Evolutionary conservation across 2,329 filamentous ascomycete species (phyloP).

Genomic region (Colletotrichum somersetense): DNA sequence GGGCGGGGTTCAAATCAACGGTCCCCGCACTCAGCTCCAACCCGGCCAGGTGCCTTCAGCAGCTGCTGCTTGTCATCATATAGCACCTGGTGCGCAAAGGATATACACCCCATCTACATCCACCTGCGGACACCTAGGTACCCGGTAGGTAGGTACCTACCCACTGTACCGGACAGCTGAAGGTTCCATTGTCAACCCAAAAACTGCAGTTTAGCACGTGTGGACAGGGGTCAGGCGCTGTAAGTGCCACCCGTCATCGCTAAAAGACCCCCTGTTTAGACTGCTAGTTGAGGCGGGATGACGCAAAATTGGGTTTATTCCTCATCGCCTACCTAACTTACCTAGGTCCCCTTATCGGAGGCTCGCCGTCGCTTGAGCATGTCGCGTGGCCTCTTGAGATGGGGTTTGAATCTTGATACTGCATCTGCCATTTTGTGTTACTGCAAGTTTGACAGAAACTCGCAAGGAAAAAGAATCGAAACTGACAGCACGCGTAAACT

Average conservation of each 20-base stretch:
- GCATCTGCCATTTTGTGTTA: conserved; percentile 4
- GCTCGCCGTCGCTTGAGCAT: neutral
- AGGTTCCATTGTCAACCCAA: neutral
- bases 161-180: neutral
- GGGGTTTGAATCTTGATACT: neutral
- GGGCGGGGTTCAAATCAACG: neutral
- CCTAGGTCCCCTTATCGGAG: neutral
- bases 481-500: neutral
- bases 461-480: no score
- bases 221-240: conserved; percentile 2
- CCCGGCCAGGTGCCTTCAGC: neutral
- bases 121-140: no score
- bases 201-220: conserved; percentile 32
- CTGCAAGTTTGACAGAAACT: neutral
- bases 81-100: neutral
- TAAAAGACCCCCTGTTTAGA: neutral
- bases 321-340: neutral
- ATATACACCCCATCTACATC: no score
- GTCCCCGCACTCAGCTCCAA: conserved; percentile 6
- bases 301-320: conserved; percentile 14
- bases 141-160: no score
- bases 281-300: conserved; percentile 18
- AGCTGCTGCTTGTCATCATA: neutral
- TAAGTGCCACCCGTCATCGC: neutral
- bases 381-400: conserved; percentile 16